These are phyloP conservation scores for Trichosporon faecale DNA, from an alignment of 1,284 basidiomycete species.

Conservation along the genomic window DNA sequence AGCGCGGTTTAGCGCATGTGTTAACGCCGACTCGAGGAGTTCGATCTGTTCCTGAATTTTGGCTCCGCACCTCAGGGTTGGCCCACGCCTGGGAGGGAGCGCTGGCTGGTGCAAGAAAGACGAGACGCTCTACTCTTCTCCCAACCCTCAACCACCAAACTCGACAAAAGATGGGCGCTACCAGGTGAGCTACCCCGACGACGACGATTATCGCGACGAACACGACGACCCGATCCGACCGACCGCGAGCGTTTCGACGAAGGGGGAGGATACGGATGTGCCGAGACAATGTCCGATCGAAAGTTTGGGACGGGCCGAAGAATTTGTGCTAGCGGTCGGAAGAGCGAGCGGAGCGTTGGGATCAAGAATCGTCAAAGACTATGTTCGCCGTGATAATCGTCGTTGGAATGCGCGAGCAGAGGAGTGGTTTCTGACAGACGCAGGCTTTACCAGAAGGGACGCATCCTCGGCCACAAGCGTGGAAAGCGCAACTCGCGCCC, in stretches of 20 bases:
- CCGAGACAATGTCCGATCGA: background rate
- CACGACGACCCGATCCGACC: background rate
- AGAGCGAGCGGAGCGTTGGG: background rate
- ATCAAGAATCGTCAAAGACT: background rate
- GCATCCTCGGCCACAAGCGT: conserved; percentile 96
- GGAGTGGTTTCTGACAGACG: conserved; percentile 2
- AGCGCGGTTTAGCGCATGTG: too few species aligned
- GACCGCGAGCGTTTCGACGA: background rate
- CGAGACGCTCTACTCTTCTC: background rate
- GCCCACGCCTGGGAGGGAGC: background rate
- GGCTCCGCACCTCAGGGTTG: background rate
- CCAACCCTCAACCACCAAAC: conserved; percentile 11
- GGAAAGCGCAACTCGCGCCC: conserved; percentile 94
- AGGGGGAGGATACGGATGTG: background rate
- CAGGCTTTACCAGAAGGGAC: conserved; percentile 94
- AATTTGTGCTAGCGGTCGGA: background rate
- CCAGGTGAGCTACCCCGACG: conserved; percentile 12
- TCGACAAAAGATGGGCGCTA: conserved; percentile 16
- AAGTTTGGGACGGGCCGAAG: background rate
- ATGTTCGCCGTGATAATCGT: background rate
- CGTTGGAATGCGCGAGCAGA: background rate
- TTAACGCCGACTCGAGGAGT: background rate
- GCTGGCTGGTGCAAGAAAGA: conserved; percentile 4
- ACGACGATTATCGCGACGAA: conserved; percentile 10
- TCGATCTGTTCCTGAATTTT: background rate